Evolutionary conservation across 176 grass and related monocot genomes (phyloP).

Genomic region (Oryza rufipogon): DNA sequence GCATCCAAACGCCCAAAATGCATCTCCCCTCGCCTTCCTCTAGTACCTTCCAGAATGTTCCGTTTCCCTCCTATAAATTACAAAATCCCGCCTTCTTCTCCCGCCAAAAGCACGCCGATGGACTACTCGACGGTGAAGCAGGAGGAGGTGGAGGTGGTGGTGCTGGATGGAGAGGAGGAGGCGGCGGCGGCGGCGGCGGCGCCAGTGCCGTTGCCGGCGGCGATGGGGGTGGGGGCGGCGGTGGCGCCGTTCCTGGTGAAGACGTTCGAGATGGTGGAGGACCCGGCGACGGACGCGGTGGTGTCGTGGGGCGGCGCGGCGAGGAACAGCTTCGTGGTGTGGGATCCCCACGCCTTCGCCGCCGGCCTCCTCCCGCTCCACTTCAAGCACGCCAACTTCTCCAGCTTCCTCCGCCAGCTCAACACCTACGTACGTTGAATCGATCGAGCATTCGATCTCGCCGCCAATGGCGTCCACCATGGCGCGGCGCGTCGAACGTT

Average conservation of each 20-base stretch:
- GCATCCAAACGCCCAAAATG: not conserved
- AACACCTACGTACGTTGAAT: slow-evolving; percentile 48
- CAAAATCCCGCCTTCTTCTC: not conserved
- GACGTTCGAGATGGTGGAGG: slow-evolving; percentile 58
- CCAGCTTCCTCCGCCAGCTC: slow-evolving; percentile 66
- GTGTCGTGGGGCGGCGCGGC: slow-evolving; percentile 57
- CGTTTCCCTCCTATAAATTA: not conserved
- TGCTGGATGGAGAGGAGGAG: not conserved
- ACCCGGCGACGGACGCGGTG: slow-evolving; percentile 48
- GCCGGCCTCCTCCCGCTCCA: slow-evolving; percentile 49
- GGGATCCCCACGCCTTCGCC: slow-evolving; percentile 53
- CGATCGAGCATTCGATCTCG: not conserved
- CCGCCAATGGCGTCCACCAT: too few species aligned
- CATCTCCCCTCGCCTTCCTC: not conserved
- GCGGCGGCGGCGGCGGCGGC: not conserved
- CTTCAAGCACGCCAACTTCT: slow-evolving; percentile 65
- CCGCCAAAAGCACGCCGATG: slow-evolving; percentile 20
- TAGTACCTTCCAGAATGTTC: slow-evolving; percentile 54
- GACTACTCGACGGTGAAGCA: slow-evolving; percentile 15
- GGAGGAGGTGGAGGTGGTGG: slow-evolving; percentile 36
- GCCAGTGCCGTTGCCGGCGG: not conserved
- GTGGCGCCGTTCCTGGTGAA: slow-evolving; percentile 54
- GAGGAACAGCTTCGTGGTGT: slow-evolving; percentile 62
- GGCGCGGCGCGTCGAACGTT: too few species aligned
- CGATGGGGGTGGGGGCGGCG: not conserved